Evolutionary conservation across 345 rosid genomes (phyloP).

Genomic region (Garcia nutans): DNA sequence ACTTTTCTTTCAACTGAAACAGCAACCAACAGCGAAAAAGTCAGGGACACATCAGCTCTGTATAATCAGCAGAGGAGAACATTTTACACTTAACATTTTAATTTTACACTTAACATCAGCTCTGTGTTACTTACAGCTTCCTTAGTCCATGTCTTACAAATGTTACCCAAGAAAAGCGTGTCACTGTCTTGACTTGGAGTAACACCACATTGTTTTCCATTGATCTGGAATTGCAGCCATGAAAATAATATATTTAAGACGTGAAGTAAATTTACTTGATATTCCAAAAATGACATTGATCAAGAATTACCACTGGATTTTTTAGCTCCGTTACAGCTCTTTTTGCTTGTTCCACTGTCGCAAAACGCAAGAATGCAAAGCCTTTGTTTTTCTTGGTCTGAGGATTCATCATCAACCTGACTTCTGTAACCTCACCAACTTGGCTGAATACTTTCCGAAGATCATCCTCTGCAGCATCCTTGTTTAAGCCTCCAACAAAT

Average conservation of each 20-base stretch:
- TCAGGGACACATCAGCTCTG: slow-evolving; percentile 17
- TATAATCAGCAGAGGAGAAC: slow-evolving; percentile 16
- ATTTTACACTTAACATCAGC: slow-evolving; percentile 19
- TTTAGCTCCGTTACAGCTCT: slow-evolving; percentile 76
- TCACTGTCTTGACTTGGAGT: slow-evolving; percentile 94
- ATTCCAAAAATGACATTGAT: slow-evolving; percentile 32
- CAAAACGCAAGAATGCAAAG: slow-evolving; percentile 94
- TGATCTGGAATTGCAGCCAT: slow-evolving; percentile 70
- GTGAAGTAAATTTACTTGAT: slow-evolving; percentile 31
- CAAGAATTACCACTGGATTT: slow-evolving; percentile 79
- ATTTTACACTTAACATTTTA: slow-evolving; percentile 19
- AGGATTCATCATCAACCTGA: slow-evolving; percentile 85
- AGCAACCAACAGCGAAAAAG: slow-evolving; percentile 33
- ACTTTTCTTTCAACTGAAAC: slow-evolving; percentile 89
- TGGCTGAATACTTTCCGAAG: slow-evolving; percentile 72
- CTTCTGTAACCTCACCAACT: slow-evolving; percentile 81
- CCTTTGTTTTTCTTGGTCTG: slow-evolving; percentile 95
- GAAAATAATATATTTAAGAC: slow-evolving; percentile 28
- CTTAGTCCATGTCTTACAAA: slow-evolving; percentile 90
- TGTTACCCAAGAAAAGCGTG: slow-evolving; percentile 93
- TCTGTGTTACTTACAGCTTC: slow-evolving; percentile 99
- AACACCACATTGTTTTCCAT: slow-evolving; percentile 97
- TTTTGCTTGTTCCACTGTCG: slow-evolving; percentile 87
- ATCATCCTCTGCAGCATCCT: slow-evolving; percentile 79
- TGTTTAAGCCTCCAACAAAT: slow-evolving; percentile 93